Evolutionary conservation across 768 basidiomycete genomes (phyloP).

Genomic region (Asterophora lycoperdoides): DNA sequence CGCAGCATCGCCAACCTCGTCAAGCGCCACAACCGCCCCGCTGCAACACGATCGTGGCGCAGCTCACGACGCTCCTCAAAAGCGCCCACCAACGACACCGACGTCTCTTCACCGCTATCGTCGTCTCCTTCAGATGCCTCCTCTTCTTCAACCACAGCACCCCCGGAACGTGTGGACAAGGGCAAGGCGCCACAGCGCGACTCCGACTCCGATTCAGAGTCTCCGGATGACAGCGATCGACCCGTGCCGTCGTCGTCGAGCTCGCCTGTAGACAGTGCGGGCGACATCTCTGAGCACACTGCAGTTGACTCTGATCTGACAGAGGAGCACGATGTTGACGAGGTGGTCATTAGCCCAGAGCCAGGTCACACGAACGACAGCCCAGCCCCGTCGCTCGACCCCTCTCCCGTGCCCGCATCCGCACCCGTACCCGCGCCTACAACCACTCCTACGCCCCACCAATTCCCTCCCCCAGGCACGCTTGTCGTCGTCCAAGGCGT

Average conservation of each 20-base stretch:
- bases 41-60: too few relatives aligned
- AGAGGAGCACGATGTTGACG: neutral
- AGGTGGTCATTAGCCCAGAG: conserved; percentile 7
- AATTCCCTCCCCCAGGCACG: conserved; percentile 72
- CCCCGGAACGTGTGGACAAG: neutral
- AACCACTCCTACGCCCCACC: conserved; percentile 20
- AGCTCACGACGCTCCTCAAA: too few relatives aligned
- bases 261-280: neutral
- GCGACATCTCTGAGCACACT: neutral
- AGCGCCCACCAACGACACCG: too few relatives aligned
- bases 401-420: too few relatives aligned
- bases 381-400: too few relatives aligned
- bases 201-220: neutral
- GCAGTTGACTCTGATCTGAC: neutral
- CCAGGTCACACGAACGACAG: too few relatives aligned
- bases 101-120: too few relatives aligned
- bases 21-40: too few relatives aligned
- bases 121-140: too few relatives aligned
- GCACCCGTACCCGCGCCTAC: conserved; percentile 7
- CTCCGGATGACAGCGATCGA: neutral
- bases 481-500: conserved; percentile 82
- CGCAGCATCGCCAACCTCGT: too few relatives aligned
- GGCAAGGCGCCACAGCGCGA: neutral
- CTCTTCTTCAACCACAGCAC: too few relatives aligned
- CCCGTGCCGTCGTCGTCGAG: neutral